phyloP scores from a whole-genome alignment of 805 yeast species.

The Cyberlindnera subsufficiens region DNA sequence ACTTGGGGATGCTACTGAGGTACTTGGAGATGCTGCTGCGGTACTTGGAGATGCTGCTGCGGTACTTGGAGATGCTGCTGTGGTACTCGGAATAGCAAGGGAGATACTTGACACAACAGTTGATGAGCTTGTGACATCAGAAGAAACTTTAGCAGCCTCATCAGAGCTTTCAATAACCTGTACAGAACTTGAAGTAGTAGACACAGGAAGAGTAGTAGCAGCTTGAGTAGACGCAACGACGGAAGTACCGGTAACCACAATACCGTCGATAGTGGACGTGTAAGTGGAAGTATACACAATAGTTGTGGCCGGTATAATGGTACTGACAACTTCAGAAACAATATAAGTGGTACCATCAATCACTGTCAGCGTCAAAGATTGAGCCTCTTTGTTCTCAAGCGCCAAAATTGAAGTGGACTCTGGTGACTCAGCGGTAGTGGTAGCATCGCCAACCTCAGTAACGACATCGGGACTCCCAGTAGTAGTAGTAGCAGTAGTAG shows the following conservation, averaged over 20 bases:
- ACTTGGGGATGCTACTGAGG: constrained; percentile 2
- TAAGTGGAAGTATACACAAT: constrained; percentile 18
- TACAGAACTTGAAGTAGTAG: constrained; percentile 3
- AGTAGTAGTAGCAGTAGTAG: constrained; percentile 4
- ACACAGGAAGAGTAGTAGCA: constrained; percentile 1
- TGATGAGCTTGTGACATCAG: constrained; percentile 2
- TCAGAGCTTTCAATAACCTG: constrained; percentile 1
- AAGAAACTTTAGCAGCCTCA: constrained; percentile 1
- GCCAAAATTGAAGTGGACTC: constrained; percentile 5
- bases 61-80: constrained; percentile 4
- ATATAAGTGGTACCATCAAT: constrained; percentile 23
- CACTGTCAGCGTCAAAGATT: constrained; percentile 9
- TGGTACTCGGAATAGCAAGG: constrained; percentile 2
- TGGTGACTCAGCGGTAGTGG: constrained; percentile 13
- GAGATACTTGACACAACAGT: neutral
- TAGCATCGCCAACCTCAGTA: constrained; percentile 6
- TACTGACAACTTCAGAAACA: constrained; percentile 18
- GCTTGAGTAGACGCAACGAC: constrained; percentile 8
- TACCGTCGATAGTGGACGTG: constrained; percentile 16
- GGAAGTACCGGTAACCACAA: constrained; percentile 11
- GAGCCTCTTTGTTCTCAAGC: constrained; percentile 47
- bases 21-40: neutral
- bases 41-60: constrained; percentile 1
- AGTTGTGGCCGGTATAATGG: constrained; percentile 22
- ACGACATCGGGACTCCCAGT: constrained; percentile 2